Percentiles rank a stretch among this genome's conserved stretches.
phyloP scores from a whole-genome alignment of 805 yeast genomes.

The Maudiozyma bulderi region DNA sequence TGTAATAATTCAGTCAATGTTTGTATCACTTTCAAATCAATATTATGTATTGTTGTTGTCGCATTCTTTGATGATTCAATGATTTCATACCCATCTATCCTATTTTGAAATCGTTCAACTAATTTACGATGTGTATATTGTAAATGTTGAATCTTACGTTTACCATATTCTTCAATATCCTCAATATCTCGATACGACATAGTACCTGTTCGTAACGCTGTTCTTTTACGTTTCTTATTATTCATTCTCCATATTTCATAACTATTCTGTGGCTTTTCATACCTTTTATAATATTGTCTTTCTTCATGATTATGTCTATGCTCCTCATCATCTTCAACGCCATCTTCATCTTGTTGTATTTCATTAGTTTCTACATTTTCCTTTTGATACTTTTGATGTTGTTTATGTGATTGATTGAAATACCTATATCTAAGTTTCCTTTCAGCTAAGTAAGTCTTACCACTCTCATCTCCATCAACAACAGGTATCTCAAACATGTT shows the following conservation, averaged over 20 bases:
- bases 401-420: constrained; percentile 14
- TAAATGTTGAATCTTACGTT: not conserved
- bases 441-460: constrained; percentile 11
- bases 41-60: constrained; percentile 5
- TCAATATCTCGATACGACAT: constrained; percentile 11
- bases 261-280: constrained; percentile 25
- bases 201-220: constrained; percentile 13
- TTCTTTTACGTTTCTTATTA: constrained; percentile 6
- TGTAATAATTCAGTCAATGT: constrained; percentile 39
- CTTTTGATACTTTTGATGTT: constrained; percentile 12
- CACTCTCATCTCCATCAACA: constrained; percentile 6
- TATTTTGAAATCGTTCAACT: constrained; percentile 7
- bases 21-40: constrained; percentile 15
- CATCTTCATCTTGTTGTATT: constrained; percentile 3
- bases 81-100: constrained; percentile 17
- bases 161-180: constrained; percentile 5
- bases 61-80: constrained; percentile 1
- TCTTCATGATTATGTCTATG: constrained; percentile 13
- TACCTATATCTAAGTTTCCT: constrained; percentile 24
- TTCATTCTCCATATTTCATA: constrained; percentile 24
- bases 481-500: constrained; percentile 24
- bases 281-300: constrained; percentile 17
- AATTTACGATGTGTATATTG: constrained; percentile 1
- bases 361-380: constrained; percentile 2
- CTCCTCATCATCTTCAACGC: constrained; percentile 4